Evolutionary conservation across 1,139 yeast genomes (phyloP), one percentile per base, ranked within the genome.

Genomic region (Nakaseomyces delphensis): DNA sequence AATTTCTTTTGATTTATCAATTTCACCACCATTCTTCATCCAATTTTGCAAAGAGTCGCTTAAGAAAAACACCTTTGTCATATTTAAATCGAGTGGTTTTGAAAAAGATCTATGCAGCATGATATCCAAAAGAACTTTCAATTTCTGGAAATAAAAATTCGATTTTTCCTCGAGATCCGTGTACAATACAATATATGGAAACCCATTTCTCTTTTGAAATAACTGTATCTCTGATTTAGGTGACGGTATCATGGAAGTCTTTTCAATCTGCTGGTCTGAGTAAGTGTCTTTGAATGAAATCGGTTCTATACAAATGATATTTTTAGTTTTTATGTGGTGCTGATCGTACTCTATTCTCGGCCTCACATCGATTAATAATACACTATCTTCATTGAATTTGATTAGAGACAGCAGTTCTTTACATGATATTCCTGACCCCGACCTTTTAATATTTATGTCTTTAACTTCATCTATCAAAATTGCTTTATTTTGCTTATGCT

Each of bases 251-350:
- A 74, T 65, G 24, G 86, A 65, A 14, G 73, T 61, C 25, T 70
- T 73, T 51, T 79, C 83, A 28, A 85, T 61, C 42, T 78, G 83
- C 39, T 62, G 67, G 50, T 79, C 87, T 2, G 70, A 68, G 47
- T 70, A 65, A n/a, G 63, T 63, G 2, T 64, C 57, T 14, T 69
- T 58, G 30, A 73, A 60, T 4, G 75, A 66, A 3, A 73, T 63
- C 0, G 95, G 95, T 41, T 83, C 93, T 13, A 85, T 73, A 56
- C 85, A 80, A 14, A 83, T 71, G 8, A 79, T 59, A 36, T 79
- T 72, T 1, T 64, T 59, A 28, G 71, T 65, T 15, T 70, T 69
- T 30, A 86, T 74, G 55, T 81, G 94, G 36, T 75, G 73, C 41
- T 67, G 68, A 37, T 75, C 70, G 58, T 70, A 83, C 35, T 74